Percentiles rank a stretch among this genome's conserved stretches.
phyloP scores from a whole-genome alignment of 495 filamentous ascomycete genomes.

The Sordaria brevicollis region DNA sequence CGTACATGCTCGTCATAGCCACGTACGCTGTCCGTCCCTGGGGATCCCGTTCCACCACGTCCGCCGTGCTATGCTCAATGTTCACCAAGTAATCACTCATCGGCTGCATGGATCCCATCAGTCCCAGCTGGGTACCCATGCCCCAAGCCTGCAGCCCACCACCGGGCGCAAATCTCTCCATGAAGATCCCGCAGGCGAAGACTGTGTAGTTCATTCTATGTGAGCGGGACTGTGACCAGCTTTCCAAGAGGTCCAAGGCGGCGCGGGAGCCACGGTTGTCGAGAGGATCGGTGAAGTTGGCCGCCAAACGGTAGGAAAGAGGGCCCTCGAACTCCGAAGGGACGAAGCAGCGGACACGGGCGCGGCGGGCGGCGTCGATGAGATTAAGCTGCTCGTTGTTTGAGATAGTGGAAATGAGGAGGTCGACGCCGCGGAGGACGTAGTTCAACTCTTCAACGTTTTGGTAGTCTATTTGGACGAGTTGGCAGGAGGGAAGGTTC shows the following conservation, averaged over 20 bases:
- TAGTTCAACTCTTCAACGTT: conserved; percentile 44
- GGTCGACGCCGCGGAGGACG: conserved; percentile 58
- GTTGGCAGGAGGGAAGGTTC: conserved; percentile 42
- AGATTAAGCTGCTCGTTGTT: conserved; percentile 55
- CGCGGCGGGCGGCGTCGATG: conserved; percentile 58
- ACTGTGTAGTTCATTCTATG: conserved; percentile 51
- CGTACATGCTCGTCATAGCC: conserved; percentile 56
- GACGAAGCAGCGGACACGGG: conserved; percentile 56
- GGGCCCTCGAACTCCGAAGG: conserved; percentile 68
- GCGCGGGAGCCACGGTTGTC: conserved; percentile 30
- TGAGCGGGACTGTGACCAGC: conserved; percentile 29
- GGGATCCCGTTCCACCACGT: conserved; percentile 42
- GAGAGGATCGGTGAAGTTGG: conserved; percentile 41
- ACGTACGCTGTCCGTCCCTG: conserved; percentile 40
- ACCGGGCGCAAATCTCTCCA: conserved; percentile 59
- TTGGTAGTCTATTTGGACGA: conserved; percentile 54
- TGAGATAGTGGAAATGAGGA: conserved; percentile 64
- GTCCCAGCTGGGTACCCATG: conserved; percentile 39
- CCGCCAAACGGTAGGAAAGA: conserved; percentile 27
- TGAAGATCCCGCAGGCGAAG: conserved; percentile 66
- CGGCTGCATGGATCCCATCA: conserved; percentile 30
- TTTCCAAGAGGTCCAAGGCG: conserved; percentile 45
- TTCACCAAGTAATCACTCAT: conserved; percentile 54
- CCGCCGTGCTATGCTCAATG: conserved; percentile 42
- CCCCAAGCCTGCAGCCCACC: conserved; percentile 41